phyloP scores from a whole-genome alignment of 1,139 yeast species.

The Sugiyamaella neomexicana region DNA sequence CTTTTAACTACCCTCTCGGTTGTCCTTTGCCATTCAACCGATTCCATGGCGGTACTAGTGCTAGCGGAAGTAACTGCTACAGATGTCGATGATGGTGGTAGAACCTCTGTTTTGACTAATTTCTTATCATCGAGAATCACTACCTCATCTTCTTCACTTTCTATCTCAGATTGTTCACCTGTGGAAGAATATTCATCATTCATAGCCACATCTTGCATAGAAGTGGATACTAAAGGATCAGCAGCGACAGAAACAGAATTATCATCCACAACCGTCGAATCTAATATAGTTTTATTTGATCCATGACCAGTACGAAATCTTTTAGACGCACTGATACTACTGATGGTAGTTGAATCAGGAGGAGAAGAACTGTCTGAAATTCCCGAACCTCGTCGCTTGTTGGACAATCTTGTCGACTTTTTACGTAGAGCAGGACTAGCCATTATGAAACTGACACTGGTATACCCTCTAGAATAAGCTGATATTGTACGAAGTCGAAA shows the following conservation, averaged over 20 bases:
- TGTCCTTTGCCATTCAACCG: constrained; percentile 70
- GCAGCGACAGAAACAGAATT: neutral
- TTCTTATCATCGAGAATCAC: constrained; percentile 2
- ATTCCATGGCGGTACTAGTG: constrained; percentile 22
- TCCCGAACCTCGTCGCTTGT: constrained; percentile 12
- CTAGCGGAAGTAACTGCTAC: constrained; percentile 5
- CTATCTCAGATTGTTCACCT: constrained; percentile 6
- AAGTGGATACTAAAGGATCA: constrained; percentile 3
- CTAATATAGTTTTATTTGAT: constrained; percentile 6
- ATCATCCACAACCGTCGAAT: neutral
- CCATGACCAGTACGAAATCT: constrained; percentile 11
- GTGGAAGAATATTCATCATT: constrained; percentile 4
- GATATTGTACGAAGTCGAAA: neutral
- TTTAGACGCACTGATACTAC: neutral
- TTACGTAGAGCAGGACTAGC: constrained; percentile 11
- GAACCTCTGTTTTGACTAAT: constrained; percentile 8
- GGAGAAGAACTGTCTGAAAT: neutral
- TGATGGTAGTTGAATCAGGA: neutral
- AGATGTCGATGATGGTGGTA: constrained; percentile 4
- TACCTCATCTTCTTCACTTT: neutral
- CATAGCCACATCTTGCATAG: constrained; percentile 7
- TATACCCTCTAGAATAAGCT: neutral
- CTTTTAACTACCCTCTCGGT: constrained; percentile 79
- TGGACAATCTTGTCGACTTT: constrained; percentile 6
- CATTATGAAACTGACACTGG: constrained; percentile 11